Conservation (phyloP, 2,329 filamentous ascomycete species). For the Fusarium globosum region DNA sequence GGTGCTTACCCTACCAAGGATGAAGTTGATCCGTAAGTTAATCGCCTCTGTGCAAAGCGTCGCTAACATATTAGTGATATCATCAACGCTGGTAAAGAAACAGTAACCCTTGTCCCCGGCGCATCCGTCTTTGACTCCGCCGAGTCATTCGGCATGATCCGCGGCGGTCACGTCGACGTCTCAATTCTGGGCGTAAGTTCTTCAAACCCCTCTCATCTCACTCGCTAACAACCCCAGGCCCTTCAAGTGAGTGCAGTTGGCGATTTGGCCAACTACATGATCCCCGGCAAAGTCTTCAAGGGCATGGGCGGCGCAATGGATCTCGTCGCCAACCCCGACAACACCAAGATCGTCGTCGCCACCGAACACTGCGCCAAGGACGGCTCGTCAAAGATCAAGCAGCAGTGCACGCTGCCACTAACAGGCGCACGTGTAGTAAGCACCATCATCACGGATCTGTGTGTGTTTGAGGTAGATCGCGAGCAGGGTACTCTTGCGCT, state of each 20-base stretch:
- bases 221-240: constrained; percentile 54
- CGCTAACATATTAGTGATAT: constrained; percentile 64
- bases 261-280: constrained; percentile 90
- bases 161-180: constrained; percentile 84
- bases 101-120: constrained; percentile 81
- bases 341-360: constrained; percentile 77
- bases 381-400: constrained; percentile 73
- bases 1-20: constrained; percentile 80
- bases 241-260: constrained; percentile 83
- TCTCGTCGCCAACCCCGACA: constrained; percentile 75
- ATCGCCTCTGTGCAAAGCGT: too few species aligned
- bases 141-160: constrained; percentile 89
- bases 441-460: constrained; percentile 80
- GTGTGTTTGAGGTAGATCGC: constrained; percentile 77
- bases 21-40: constrained; percentile 71
- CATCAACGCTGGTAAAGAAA: constrained; percentile 90
- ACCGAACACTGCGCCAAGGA: constrained; percentile 78
- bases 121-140: constrained; percentile 82
- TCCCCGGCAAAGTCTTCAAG: constrained; percentile 88
- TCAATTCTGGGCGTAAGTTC: constrained; percentile 76
- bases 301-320: constrained; percentile 88
- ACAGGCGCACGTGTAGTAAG: constrained; percentile 75
- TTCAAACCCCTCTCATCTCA: not conserved
- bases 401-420: constrained; percentile 71
- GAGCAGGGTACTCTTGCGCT: constrained; percentile 70